These are phyloP conservation scores for Tetramitus jugosus DNA, from an alignment of 208 protist species.

Conservation along the genomic window DNA sequence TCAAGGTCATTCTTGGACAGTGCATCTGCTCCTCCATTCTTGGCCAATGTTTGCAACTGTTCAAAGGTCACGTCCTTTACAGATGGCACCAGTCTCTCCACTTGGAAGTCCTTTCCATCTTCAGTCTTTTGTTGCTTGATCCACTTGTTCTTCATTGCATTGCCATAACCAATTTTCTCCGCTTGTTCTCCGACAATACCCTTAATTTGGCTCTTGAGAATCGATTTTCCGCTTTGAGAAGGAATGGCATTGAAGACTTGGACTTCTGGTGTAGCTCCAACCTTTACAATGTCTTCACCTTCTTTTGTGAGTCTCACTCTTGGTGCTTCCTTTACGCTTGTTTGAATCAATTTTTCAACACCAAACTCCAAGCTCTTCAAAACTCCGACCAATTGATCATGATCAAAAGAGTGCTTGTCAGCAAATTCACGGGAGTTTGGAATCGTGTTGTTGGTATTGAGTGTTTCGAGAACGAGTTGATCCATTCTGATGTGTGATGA, in stretches of 20 bases:
- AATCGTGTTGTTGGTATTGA: conserved; percentile 13
- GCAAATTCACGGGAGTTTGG: conserved; percentile 32
- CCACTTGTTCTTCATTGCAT: conserved; percentile 13
- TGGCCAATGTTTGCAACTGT: not conserved
- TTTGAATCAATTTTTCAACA: conserved; percentile 53
- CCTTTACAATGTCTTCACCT: conserved; percentile 57
- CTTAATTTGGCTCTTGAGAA: conserved; percentile 1
- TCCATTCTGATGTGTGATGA: too few species aligned
- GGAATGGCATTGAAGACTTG: conserved; percentile 49
- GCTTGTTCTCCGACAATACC: not conserved
- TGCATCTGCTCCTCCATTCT: conserved; percentile 2
- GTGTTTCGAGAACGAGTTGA: not conserved
- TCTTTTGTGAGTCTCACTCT: conserved; percentile 64
- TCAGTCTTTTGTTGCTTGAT: conserved; percentile 20
- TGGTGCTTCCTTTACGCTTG: conserved; percentile 47
- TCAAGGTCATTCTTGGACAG: conserved; percentile 28
- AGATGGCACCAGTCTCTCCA: not conserved
- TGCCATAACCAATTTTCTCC: not conserved
- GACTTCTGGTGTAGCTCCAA: conserved; percentile 73
- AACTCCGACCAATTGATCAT: conserved; percentile 74
- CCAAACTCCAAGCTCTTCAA: conserved; percentile 74
- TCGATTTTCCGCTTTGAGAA: not conserved
- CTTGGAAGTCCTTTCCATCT: conserved; percentile 10
- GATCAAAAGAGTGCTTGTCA: conserved; percentile 41
- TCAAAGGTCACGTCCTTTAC: not conserved